These are phyloP conservation scores for Pleodorina starrii DNA, from an alignment of 139 green algal genomes.

Conservation along the genomic window DNA sequence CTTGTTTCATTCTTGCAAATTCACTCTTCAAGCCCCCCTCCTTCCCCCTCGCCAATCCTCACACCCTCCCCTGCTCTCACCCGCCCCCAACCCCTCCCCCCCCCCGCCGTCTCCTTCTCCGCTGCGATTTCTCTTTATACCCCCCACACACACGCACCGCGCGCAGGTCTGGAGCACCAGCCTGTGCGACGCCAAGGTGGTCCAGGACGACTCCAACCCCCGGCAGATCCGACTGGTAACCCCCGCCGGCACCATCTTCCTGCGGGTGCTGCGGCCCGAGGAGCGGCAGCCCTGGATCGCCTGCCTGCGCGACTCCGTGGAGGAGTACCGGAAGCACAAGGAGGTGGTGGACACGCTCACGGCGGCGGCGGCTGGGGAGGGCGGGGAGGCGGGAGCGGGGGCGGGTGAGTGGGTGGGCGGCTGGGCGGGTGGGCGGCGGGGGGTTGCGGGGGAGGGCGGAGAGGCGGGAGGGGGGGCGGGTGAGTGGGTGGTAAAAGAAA, in stretches of 20 bases:
- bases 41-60: too few relatives aligned
- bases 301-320: constrained; percentile 46
- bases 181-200: constrained; percentile 41
- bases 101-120: too few relatives aligned
- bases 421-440: too few relatives aligned
- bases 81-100: too few relatives aligned
- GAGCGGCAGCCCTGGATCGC: constrained; percentile 54
- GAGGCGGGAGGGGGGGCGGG: too few relatives aligned
- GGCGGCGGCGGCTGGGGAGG: constrained; percentile 17
- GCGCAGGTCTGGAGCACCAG: constrained; percentile 56
- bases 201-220: constrained; percentile 43
- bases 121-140: too few relatives aligned
- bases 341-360: constrained; percentile 45
- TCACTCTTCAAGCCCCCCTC: too few relatives aligned
- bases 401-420: neutral
- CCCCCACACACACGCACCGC: neutral
- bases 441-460: too few relatives aligned
- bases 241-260: constrained; percentile 55
- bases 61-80: too few relatives aligned
- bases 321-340: constrained; percentile 51
- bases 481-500: too few relatives aligned
- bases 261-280: constrained; percentile 49
- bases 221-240: constrained; percentile 58
- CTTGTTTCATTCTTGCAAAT: too few relatives aligned
- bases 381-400: neutral